Evolutionary conservation across 345 rosid species (phyloP), one percentile per base, ranked within the genome.

Genomic region (Erodium maritimum): DNA sequence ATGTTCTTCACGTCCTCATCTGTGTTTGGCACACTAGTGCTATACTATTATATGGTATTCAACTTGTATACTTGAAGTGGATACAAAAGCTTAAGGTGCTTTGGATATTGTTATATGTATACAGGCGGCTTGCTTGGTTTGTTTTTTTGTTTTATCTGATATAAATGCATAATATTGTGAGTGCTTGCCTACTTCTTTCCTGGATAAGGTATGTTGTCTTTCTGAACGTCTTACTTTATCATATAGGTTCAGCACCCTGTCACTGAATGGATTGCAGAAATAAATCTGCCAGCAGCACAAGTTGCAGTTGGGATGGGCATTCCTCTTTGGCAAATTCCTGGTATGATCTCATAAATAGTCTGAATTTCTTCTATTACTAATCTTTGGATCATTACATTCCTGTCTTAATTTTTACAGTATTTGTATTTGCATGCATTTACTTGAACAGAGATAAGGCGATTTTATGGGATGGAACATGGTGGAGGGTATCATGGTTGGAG

Each of bases 241-340:
- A 60, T 64, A 52, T 66, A 93, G 99, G 99, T 93, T 69, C 97
- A 93, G 85, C 99, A 93, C 65, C 99, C 99, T 63, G 99, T 93
- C 62, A 93, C 99, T 17, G 99, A 93, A 74, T 90, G 99, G 99
- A 93, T 93, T 74, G 99, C 96, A 42, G 99, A 90, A 79, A 69
- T 89, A 68, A 93, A 85, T 78, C 81, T 93, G 61, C 99, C 99
- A 61, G 95, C 97, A 45, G 97, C 99, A 37, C 99, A 93, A 73
- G 96, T 87, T 77, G 88, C 90, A 18, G 95, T 93, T 6, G 99
- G 99, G 77, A 87, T 90, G 96, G 99, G 90, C 54, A 87, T 93
- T 74, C 97, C 99, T 65, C 86, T 93, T 52, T 93, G 96, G 96
- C 79, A 83, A 71, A 93, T 90, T 67, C 91, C 99, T 55, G 99